Evolutionary conservation across 306 rosid species (phyloP).

Genomic region (Phaseolus lunatus): DNA sequence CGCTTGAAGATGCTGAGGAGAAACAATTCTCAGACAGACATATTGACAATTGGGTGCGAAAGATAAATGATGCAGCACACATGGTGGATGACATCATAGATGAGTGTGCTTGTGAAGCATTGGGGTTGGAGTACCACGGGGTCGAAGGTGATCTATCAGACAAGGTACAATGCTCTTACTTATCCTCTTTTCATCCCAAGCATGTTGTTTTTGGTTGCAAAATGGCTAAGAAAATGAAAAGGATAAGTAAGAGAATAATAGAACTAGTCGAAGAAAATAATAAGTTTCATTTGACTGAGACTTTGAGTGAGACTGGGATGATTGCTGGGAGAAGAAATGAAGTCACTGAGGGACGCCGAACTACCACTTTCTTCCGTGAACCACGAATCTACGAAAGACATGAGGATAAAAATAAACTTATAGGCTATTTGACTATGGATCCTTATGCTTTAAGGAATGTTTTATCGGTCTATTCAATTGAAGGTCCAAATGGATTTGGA

Average conservation of each 20-base stretch:
- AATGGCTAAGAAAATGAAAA: slow-evolving; percentile 21
- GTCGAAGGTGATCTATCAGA: background rate
- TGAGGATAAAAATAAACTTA: background rate
- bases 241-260: no score
- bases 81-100: no score
- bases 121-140: background rate
- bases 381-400: slow-evolving; percentile 43
- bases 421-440: background rate
- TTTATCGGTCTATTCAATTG: slow-evolving; percentile 8
- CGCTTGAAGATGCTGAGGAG: no score
- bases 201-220: background rate
- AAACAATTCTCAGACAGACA: no score
- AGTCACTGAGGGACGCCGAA: slow-evolving; percentile 6
- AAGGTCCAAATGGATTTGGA: slow-evolving; percentile 42
- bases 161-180: slow-evolving; percentile 25
- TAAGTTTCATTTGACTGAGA: slow-evolving; percentile 9
- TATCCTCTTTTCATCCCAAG: slow-evolving; percentile 17
- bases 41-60: no score
- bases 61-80: no score
- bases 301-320: background rate
- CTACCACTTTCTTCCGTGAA: slow-evolving; percentile 10
- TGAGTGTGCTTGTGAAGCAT: no score
- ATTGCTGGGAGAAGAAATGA: background rate
- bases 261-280: no score
- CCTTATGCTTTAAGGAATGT: background rate